Conservation (phyloP, 148 eudicot species). For the Mesembryanthemum crystallinum region DNA sequence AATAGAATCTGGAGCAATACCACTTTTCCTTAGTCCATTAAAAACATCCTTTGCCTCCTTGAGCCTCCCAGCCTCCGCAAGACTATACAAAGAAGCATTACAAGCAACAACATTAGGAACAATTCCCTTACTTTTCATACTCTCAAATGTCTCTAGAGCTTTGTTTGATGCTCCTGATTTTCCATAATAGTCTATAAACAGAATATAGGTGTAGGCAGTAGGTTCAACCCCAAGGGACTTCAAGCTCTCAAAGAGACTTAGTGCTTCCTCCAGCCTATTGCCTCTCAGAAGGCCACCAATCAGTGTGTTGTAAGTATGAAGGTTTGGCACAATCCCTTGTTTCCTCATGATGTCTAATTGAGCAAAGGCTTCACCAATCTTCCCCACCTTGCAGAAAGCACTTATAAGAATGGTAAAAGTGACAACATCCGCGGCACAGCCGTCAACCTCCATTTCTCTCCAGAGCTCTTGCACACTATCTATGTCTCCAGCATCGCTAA, state of each 20-base stretch:
- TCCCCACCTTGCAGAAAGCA: slow-evolving; percentile 71
- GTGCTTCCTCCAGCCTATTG: slow-evolving; percentile 64
- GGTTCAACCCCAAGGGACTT: slow-evolving; percentile 50
- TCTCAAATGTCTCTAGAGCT: slow-evolving; percentile 73
- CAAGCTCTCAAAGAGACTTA: slow-evolving; percentile 51
- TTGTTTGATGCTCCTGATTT: slow-evolving; percentile 65
- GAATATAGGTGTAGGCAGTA: slow-evolving; percentile 66
- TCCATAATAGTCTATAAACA: slow-evolving; percentile 88
- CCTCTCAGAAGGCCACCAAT: slow-evolving; percentile 72
- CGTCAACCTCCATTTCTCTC: slow-evolving; percentile 78
- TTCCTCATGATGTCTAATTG: slow-evolving; percentile 58
- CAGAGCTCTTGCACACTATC: slow-evolving; percentile 59
- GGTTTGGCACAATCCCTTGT: slow-evolving; percentile 64
- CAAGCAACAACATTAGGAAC: slow-evolving; percentile 75
- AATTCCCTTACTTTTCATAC: slow-evolving; percentile 72
- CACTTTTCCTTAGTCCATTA: slow-evolving; percentile 56
- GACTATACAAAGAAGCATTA: slow-evolving; percentile 82
- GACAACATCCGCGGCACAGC: slow-evolving; percentile 74
- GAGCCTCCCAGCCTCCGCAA: slow-evolving; percentile 74
- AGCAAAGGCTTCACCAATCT: slow-evolving; percentile 53
- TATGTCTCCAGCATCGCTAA: slow-evolving; percentile 72
- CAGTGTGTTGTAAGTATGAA: slow-evolving; percentile 80
- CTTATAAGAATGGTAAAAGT: slow-evolving; percentile 73
- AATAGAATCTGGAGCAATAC: slow-evolving; percentile 80
- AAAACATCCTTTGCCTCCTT: slow-evolving; percentile 69